Evolutionary conservation across 805 yeast genomes (phyloP), one percentile per base, ranked within the genome.

Genomic region (Pichia phayaonensis): DNA sequence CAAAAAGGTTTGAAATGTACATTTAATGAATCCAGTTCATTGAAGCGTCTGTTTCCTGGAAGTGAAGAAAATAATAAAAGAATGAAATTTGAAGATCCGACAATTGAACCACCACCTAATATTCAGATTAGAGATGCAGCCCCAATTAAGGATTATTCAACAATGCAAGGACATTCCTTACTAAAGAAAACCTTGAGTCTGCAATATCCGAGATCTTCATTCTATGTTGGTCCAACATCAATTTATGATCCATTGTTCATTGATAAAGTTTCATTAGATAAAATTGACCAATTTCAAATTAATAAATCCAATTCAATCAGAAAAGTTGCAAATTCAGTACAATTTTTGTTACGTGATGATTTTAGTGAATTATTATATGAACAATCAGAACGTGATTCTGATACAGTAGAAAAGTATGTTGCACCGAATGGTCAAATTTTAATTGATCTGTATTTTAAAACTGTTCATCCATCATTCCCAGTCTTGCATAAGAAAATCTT

Each of bases 401-500:
- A 92, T 62, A 77, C 83, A 24, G 87, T 92, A 8, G 98, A 92
- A 64, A 74, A 80, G 55, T 75, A 87, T 46, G 87, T 92, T 20
- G 84, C 92, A n/a, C 98, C 99, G 0, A 90, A 89, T 66, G 98
- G 98, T 1, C 86, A 83, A 55, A 79, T 83, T 12, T 71, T 88
- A 48, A 80, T 88, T 38, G 89, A 87, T 56, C 74, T 89, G 15
- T 90, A 89, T 61, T 90, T 90, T 67, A 77, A 90, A 55, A 79
- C 86, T 18, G 82, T 90, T 34, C 98, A 92, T 61, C 97, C 97
- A 0, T 82, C 88, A 3, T 88, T 88, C 66, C 99, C 98, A 0
- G 83, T 92, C 12, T 68, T 92, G 47, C 97, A 94, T 66, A 92
- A 90, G 61, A 81, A 85, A 59, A 97, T 92, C 8, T 94, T 92